Base-by-base conservation (phyloP, 2,329 filamentous ascomycete genomes). In the Drechslera avenae region DNA sequence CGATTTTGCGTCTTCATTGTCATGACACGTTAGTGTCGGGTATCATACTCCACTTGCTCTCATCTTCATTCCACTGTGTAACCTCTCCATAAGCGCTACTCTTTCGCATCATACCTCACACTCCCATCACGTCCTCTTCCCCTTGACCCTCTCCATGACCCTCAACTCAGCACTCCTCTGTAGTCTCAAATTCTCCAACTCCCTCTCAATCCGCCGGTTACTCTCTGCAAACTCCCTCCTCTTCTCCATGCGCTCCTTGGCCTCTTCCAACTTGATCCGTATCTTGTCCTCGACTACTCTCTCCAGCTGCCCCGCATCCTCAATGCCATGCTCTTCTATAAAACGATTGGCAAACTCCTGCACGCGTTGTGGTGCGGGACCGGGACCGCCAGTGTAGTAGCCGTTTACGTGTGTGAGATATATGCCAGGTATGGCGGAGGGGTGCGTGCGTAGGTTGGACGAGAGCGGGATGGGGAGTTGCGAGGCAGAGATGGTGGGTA, bases 311-410 rank as follows among this genome's bases (percentile, higher is more conserved):
- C 65, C 68, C 9, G 60, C 59, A 45, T 72, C 71, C 23, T 64
- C 60, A 17, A 77, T 67, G 3, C 63, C 59, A 45, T 76, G 62
- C 44, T 73, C 67, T 18, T 55, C 44, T 2, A 78, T 69, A 46
- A 79, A 78, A 36, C 72, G 63, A 34, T 73, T 63, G 2, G 74
- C 71, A 56, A 76, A 79, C 10, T 63, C 64, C 12, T 49, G 35
- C 1, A 71, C 61, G 1, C 72, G 68, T 4, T 62, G 55, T 3
- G 74, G 69, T 9, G 71, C 66, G 1, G 77, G 71, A 1, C 75
- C 75, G 1, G 76, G 76, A 1, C 78, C 78, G n/a, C 78, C 78
- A 36, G 78, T 77, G 21, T 78, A 66, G 36, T 76, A 78, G n/a
- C 78, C 78, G 8, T 74, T 72, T 2, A 69, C 68, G 53, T 80